Evolutionary conservation across 768 basidiomycete genomes (phyloP), one percentile per base, ranked within the genome.

Genomic region (Lentinula boryana): DNA sequence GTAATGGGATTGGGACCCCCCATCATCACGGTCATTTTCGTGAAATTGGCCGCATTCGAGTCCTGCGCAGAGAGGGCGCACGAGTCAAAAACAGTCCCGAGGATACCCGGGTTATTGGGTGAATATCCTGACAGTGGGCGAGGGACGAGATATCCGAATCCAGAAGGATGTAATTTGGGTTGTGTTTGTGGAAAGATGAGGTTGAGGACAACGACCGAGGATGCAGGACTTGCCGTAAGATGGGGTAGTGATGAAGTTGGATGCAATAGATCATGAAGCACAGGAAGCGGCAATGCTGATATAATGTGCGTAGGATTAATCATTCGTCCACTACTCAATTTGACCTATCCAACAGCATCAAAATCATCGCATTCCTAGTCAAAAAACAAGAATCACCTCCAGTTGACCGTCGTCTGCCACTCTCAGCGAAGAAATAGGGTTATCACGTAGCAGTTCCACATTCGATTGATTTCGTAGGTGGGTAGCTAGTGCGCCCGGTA

Each of bases 81-180:
- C 0, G 91, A 91, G 71, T 98, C 96, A 73, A 98, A 98, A 10
- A 98, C 87, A 33, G 88, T 86, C 12, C 96, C 96, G 0, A 98
- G 80, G 18, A 91, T 80, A 3, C 84, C 83, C 10, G 78, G 71
- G 52, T 71, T 64, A 36, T 70, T 66, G 12, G 63, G 59, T n/a
- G 72, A 67, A 64, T 91, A 89, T 21, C 79, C 87, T 4, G 71
- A 71, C 35, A 72, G 74, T 0, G 89, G 85, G 15, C 95, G 89
- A 0, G 95, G 94, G 56, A 97, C 81, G 68, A 99, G 87, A 75
- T 95, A 98, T 8, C 96, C 96, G 70, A 98, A 99, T 3, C 96
- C 96, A 2, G 80, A 79, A 0, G 94, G 93, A 66, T 93, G 89
- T 53, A 95, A 79, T 23, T 70, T 61, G 60, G 74, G 68, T 23